Conservation (phyloP, 2,329 filamentous ascomycete genomes). For the Phyllosticta citrichinensis region DNA sequence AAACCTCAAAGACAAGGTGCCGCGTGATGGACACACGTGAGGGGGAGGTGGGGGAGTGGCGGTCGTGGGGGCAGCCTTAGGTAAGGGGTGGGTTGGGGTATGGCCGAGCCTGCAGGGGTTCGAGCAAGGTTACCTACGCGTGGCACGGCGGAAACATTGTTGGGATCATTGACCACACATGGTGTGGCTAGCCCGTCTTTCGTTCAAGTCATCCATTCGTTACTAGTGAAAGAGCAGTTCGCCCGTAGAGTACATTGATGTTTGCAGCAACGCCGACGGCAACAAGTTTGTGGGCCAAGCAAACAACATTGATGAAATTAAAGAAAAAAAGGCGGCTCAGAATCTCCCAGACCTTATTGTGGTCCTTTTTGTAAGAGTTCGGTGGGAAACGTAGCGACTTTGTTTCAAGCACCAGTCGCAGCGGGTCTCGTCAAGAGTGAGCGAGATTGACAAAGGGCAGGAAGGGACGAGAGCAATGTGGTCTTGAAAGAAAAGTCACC, state of each 20-base stretch:
- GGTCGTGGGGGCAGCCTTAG: neutral
- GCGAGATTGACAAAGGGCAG: neutral
- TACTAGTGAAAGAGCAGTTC: slow-evolving; percentile 2
- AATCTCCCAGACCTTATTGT: slow-evolving; percentile 8
- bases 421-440: neutral
- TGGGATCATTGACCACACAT: neutral
- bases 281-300: neutral
- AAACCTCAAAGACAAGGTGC: neutral
- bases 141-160: neutral
- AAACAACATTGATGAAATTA: neutral
- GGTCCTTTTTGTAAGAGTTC: slow-evolving; percentile 10
- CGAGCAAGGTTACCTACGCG: neutral
- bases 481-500: neutral
- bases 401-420: neutral
- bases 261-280: neutral
- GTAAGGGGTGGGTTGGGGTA: neutral
- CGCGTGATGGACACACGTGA: neutral
- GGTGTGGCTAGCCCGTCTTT: neutral
- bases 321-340: neutral
- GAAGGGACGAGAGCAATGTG: neutral
- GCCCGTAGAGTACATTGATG: slow-evolving; percentile 2
- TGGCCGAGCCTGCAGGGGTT: neutral
- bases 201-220: slow-evolving; percentile 4
- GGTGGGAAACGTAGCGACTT: neutral
- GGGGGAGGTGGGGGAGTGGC: neutral